A percentile compares a stretch with the other conserved stretches of the same genome.
These are phyloP conservation scores for Neopestalotiopsis clavispora DNA, from an alignment of 2,329 filamentous ascomycete species.

Conservation along the genomic window DNA sequence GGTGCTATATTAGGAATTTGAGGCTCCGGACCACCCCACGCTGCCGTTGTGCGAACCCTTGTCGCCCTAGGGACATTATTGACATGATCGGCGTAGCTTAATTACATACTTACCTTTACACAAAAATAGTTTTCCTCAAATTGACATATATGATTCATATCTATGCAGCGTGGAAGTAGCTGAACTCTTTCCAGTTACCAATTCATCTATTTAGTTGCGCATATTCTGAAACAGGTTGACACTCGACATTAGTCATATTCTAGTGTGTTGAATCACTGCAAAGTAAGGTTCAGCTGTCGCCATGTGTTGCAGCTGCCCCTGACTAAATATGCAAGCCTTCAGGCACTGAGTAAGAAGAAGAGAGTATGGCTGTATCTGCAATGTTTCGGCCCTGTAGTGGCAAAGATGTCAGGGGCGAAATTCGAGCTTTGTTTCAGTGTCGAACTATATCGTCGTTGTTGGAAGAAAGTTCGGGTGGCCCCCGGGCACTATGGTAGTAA, in stretches of 20 bases:
- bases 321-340: background rate
- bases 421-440: background rate
- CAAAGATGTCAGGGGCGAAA: background rate
- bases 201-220: too few species aligned
- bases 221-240: background rate
- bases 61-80: background rate
- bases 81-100: background rate
- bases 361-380: background rate
- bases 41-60: background rate
- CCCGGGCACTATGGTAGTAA: background rate
- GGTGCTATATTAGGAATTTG: conserved; percentile 1
- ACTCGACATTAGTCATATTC: background rate
- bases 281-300: background rate
- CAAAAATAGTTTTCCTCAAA: background rate
- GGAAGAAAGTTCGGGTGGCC: background rate
- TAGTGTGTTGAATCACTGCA: background rate
- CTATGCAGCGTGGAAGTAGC: background rate
- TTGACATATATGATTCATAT: background rate
- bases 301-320: background rate
- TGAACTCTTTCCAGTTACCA: background rate
- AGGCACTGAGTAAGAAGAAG: background rate
- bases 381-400: background rate
- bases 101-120: background rate
- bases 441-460: background rate
- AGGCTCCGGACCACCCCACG: conserved; percentile 6